Percentiles rank a stretch among this genome's conserved stretches.
Conservation (phyloP, 2,329 filamentous ascomycete species). For the Penicillium capsulatum region DNA sequence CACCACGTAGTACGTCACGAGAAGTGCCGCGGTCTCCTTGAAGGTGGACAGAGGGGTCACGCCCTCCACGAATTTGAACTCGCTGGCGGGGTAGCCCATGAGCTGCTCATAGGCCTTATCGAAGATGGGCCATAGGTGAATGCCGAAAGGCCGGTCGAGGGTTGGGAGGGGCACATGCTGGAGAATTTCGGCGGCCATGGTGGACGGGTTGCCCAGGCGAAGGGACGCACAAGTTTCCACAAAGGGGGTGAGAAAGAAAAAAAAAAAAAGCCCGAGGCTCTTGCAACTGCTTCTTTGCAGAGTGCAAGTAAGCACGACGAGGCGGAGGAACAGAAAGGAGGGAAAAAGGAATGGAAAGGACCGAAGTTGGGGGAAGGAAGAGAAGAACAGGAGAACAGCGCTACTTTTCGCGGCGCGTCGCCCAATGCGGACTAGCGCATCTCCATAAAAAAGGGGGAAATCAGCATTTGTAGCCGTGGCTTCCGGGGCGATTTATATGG, state of each 20-base stretch:
- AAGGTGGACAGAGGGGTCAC: conserved; percentile 87
- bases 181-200: conserved; percentile 49
- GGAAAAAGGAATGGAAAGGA: conserved; percentile 56
- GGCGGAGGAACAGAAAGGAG: conserved; percentile 54
- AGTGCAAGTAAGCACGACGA: conserved; percentile 4
- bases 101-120: conserved; percentile 74
- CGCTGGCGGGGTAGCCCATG: conserved; percentile 74
- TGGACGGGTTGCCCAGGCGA: conserved; percentile 18
- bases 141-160: conserved; percentile 85
- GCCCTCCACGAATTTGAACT: conserved; percentile 79
- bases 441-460: conserved; percentile 27
- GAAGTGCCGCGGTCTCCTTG: conserved; percentile 72
- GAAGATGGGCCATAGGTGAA: conserved; percentile 92
- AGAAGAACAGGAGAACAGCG: conserved; percentile 14
- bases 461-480: conserved; percentile 15
- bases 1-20: conserved; percentile 84
- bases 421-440: conserved; percentile 26
- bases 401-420: conserved; percentile 26
- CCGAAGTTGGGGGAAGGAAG: conserved; percentile 61
- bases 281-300: conserved; percentile 1
- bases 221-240: neutral
- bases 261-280: conserved; percentile 3
- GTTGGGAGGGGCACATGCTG: conserved; percentile 63
- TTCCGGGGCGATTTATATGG: conserved; percentile 11
- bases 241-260: neutral